These are phyloP conservation scores for Rusavskia elegans DNA, from an alignment of 495 filamentous ascomycete species.

Conservation along the genomic window DNA sequence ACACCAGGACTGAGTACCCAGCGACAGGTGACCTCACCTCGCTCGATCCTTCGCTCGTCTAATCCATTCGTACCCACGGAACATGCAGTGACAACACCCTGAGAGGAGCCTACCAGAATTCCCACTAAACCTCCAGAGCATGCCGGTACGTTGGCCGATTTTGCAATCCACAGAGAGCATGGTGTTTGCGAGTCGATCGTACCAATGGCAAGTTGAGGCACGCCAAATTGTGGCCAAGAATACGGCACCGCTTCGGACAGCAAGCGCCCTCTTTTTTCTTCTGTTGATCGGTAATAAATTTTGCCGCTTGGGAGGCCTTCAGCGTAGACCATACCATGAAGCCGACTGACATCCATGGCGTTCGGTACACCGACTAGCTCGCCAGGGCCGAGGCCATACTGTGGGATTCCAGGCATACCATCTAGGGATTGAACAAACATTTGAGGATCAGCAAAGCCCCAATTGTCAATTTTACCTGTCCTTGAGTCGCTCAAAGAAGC, in stretches of 20 bases:
- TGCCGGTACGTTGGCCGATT: slow-evolving; percentile 51
- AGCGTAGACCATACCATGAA: slow-evolving; percentile 67
- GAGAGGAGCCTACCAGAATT: slow-evolving; percentile 69
- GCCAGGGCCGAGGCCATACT: slow-evolving; percentile 64
- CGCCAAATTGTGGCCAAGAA: slow-evolving; percentile 41
- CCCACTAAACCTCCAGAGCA: slow-evolving; percentile 65
- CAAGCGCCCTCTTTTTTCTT: slow-evolving; percentile 69
- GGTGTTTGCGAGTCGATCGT: slow-evolving; percentile 41
- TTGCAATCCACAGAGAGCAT: slow-evolving; percentile 83
- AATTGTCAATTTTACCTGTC: slow-evolving; percentile 62
- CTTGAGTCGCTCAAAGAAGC: slow-evolving; percentile 63
- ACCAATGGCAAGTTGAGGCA: slow-evolving; percentile 41
- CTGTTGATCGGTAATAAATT: slow-evolving; percentile 53
- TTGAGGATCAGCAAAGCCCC: slow-evolving; percentile 64
- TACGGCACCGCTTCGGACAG: slow-evolving; percentile 36
- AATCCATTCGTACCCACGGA: slow-evolving; percentile 54
- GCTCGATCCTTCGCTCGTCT: slow-evolving; percentile 46
- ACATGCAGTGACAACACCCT: slow-evolving; percentile 73
- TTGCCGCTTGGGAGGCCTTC: slow-evolving; percentile 72
- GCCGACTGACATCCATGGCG: slow-evolving; percentile 75
- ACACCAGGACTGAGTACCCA: slow-evolving; percentile 89
- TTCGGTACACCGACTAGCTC: slow-evolving; percentile 63
- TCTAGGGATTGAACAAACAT: slow-evolving; percentile 63
- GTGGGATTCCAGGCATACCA: slow-evolving; percentile 51
- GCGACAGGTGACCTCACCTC: slow-evolving; percentile 63